Evolutionary conservation across 2,329 filamentous ascomycete genomes (phyloP).

Genomic region (Claviceps citrina): DNA sequence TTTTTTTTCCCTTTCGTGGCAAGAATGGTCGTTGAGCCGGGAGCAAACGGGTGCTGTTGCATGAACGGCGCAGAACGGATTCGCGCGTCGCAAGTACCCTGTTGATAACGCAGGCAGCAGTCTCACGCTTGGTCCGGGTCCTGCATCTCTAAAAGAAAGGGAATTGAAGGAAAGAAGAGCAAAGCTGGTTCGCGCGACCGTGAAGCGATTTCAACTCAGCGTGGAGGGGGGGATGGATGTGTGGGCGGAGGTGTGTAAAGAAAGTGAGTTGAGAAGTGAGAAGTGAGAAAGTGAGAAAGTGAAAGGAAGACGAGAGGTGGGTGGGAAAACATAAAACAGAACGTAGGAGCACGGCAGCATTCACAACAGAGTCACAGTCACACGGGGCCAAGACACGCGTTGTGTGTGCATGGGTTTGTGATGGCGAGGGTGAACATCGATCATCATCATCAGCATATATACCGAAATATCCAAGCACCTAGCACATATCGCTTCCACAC

Average conservation of each 20-base stretch:
- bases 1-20: too few species aligned
- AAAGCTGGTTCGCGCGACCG: neutral
- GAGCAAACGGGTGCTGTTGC: neutral
- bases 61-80: too few species aligned
- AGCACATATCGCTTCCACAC: too few species aligned
- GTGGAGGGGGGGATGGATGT: neutral
- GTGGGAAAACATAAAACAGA: neutral
- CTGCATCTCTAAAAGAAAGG: too few species aligned
- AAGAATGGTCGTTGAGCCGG: neutral
- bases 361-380: neutral
- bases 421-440: neutral
- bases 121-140: too few species aligned
- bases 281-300: neutral
- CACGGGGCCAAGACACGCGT: neutral
- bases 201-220: neutral
- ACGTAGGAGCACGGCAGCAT: neutral
- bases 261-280: neutral
- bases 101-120: too few species aligned
- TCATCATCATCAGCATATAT: too few species aligned
- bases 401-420: too few species aligned
- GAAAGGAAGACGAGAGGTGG: neutral
- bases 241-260: neutral
- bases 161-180: too few species aligned
- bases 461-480: too few species aligned
- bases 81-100: too few species aligned